A percentile compares a stretch with the other conserved stretches of the same genome.
phyloP scores from a whole-genome alignment of 169 alveolate genomes.

The Ichthyophthirius multifiliis region DNA sequence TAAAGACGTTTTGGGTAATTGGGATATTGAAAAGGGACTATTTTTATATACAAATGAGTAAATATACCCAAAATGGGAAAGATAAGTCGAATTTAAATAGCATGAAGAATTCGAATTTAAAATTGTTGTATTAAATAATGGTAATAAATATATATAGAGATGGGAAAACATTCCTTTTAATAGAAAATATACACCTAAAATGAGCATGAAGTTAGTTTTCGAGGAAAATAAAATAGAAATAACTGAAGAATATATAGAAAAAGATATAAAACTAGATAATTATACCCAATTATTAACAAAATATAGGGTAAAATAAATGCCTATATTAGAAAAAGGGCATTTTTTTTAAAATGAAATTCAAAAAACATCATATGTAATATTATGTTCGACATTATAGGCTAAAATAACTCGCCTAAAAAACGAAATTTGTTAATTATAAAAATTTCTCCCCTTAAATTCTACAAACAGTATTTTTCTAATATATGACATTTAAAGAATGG shows the following conservation, averaged over 20 bases:
- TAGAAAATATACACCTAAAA: neutral
- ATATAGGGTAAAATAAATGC: neutral
- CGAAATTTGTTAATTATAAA: conserved; percentile 52
- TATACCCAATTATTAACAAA: neutral
- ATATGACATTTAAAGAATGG: conserved; percentile 57
- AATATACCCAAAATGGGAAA: too few species aligned
- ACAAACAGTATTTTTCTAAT: conserved; percentile 64
- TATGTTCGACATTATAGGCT: too few species aligned
- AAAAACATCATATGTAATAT: neutral
- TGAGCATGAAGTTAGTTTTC: neutral
- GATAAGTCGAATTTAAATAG: too few species aligned
- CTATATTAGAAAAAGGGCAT: neutral
- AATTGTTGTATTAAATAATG: too few species aligned
- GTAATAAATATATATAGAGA: too few species aligned
- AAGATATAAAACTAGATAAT: too few species aligned
- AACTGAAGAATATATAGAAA: too few species aligned
- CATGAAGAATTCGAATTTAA: too few species aligned
- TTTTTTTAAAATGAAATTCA: neutral
- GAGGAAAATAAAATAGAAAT: too few species aligned
- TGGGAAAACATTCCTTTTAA: neutral
- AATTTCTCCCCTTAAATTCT: conserved; percentile 61
- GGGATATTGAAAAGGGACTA: too few species aligned
- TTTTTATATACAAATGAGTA: too few species aligned
- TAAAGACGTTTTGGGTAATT: too few species aligned
- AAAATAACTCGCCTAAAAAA: conserved; percentile 44